Evolutionary conservation across 2,329 filamentous ascomycete species (phyloP).

Genomic region (Aspergillus cejpii): DNA sequence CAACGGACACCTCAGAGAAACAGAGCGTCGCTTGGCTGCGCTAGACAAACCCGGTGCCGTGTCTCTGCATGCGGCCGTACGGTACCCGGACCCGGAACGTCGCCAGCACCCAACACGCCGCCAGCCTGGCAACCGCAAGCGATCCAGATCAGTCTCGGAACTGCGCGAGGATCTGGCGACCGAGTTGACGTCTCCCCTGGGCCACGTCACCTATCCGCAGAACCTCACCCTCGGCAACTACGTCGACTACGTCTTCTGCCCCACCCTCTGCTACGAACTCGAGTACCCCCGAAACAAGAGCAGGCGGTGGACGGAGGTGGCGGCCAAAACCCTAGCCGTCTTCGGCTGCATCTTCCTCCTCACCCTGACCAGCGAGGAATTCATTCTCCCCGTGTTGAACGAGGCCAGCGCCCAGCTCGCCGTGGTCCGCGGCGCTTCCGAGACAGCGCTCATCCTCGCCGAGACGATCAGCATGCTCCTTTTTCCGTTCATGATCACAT

Average conservation of each 20-base stretch:
- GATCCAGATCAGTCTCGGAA: slow-evolving; percentile 53
- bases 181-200: slow-evolving; percentile 85
- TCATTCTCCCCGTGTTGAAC: slow-evolving; percentile 81
- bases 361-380: slow-evolving; percentile 86
- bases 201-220: slow-evolving; percentile 79
- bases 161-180: slow-evolving; percentile 81
- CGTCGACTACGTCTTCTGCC: slow-evolving; percentile 79
- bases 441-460: slow-evolving; percentile 70
- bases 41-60: slow-evolving; percentile 68
- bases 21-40: slow-evolving; percentile 68
- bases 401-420: slow-evolving; percentile 59
- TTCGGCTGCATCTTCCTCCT: slow-evolving; percentile 96
- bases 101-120: slow-evolving; percentile 25
- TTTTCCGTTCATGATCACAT: slow-evolving; percentile 95
- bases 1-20: slow-evolving; percentile 89
- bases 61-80: slow-evolving; percentile 63
- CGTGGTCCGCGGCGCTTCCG: slow-evolving; percentile 46
- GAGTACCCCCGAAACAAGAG: slow-evolving; percentile 77
- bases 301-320: slow-evolving; percentile 73
- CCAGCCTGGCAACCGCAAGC: slow-evolving; percentile 11
- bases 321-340: slow-evolving; percentile 78
- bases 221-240: slow-evolving; percentile 83
- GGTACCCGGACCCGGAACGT: slow-evolving; percentile 58
- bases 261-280: slow-evolving; percentile 94
- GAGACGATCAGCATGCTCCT: slow-evolving; percentile 88